A percentile compares a stretch with the other conserved stretches of the same genome.
phyloP scores from a whole-genome alignment of 2,329 filamentous ascomycete species.

The Herpotrichia juniperi region DNA sequence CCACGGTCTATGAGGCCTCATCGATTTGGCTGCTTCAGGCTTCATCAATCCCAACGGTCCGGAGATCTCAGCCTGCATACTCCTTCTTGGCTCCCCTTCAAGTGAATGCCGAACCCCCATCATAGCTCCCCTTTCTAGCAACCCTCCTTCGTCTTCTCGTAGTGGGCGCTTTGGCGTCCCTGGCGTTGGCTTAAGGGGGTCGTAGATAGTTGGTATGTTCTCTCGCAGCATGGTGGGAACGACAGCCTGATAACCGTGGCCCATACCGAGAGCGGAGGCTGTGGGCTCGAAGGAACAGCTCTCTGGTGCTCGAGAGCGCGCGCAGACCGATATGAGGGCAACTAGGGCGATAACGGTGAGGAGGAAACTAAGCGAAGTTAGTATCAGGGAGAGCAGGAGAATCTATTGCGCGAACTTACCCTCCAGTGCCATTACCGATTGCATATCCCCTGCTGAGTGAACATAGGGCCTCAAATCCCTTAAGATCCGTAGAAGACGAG shows the following conservation, averaged over 20 bases:
- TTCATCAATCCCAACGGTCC: slow-evolving; percentile 25
- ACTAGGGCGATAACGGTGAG: slow-evolving; percentile 21
- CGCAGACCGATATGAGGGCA: slow-evolving; percentile 21
- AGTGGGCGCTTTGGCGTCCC: slow-evolving; percentile 6
- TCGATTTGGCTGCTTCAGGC: slow-evolving; percentile 18
- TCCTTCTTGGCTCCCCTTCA: slow-evolving; percentile 3
- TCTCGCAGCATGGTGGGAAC: slow-evolving; percentile 16
- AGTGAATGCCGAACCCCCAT: background rate
- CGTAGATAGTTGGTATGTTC: slow-evolving; percentile 31
- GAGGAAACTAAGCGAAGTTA: slow-evolving; percentile 13
- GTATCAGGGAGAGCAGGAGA: background rate
- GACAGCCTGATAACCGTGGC: slow-evolving; percentile 26
- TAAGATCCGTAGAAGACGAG: slow-evolving; percentile 20
- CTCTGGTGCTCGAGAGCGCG: slow-evolving; percentile 19
- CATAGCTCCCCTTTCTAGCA: background rate
- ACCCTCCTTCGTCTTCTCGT: slow-evolving; percentile 15
- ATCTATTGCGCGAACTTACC: slow-evolving; percentile 5
- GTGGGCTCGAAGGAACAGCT: slow-evolving; percentile 38
- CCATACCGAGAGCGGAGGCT: slow-evolving; percentile 35
- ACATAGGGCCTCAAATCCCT: slow-evolving; percentile 24
- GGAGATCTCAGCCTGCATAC: slow-evolving; percentile 17
- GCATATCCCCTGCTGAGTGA: slow-evolving; percentile 27
- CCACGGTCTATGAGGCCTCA: slow-evolving; percentile 35
- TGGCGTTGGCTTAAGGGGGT: slow-evolving; percentile 22
- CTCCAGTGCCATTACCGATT: slow-evolving; percentile 22